Evolutionary conservation across 345 rosid species (phyloP).

Genomic region (Melaleuca quinquenervia): DNA sequence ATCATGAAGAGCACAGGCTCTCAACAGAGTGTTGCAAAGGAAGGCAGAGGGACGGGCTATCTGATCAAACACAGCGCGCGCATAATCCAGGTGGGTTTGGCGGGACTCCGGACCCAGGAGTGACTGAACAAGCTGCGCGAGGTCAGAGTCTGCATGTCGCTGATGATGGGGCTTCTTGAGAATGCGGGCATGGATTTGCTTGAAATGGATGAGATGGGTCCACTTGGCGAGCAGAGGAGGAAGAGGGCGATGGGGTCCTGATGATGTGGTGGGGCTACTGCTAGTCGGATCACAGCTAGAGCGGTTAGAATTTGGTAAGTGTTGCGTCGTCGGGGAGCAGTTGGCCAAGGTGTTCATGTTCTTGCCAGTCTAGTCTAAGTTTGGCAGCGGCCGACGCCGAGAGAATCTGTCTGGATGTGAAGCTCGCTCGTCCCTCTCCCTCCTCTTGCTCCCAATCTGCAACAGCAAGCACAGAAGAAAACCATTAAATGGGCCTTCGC

Average conservation of each 20-base stretch:
- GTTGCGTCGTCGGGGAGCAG: not conserved
- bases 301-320: not conserved
- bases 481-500: not conserved
- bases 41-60: not conserved
- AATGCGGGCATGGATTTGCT: not conserved
- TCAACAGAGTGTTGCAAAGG: conserved; percentile 17
- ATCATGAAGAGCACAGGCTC: conserved; percentile 9
- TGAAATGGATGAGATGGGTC: not conserved
- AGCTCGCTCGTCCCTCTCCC: not conserved
- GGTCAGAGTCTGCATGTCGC: not conserved
- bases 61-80: not conserved
- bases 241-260: not conserved
- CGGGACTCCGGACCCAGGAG: not conserved
- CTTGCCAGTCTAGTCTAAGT: not conserved
- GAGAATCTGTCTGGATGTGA: not conserved
- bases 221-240: not conserved
- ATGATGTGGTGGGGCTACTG: not conserved
- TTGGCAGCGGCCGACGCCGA: not conserved
- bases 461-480: not conserved
- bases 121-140: not conserved
- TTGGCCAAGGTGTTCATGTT: not conserved
- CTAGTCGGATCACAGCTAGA: not conserved
- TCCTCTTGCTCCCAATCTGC: not conserved
- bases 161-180: not conserved
- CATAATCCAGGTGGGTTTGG: not conserved